Conservation (phyloP, 305 asterid species). For the Rubia tinctorum region DNA sequence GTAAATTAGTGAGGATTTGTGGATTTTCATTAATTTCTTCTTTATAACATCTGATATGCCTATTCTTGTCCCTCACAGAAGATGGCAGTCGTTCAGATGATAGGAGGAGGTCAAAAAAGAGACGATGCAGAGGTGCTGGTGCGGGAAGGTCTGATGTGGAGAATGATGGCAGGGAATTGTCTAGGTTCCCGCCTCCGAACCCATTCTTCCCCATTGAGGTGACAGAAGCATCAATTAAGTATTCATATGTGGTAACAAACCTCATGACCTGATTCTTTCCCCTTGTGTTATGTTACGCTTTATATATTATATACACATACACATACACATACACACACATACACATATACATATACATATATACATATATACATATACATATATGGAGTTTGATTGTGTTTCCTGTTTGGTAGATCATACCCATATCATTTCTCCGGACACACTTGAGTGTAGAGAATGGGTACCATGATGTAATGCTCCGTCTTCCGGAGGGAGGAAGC, state of each 20-base stretch:
- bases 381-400: too few species aligned
- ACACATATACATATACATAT: too few species aligned
- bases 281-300: too few species aligned
- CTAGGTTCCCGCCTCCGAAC: neutral
- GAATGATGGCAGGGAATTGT: neutral
- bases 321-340: too few species aligned
- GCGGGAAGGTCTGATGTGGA: neutral
- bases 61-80: neutral
- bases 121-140: too few species aligned
- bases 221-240: neutral
- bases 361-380: too few species aligned
- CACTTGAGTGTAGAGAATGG: neutral
- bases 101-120: too few species aligned
- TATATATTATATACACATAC: too few species aligned
- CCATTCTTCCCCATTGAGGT: neutral
- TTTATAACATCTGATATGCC: too few species aligned
- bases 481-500: neutral
- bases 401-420: neutral
- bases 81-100: neutral
- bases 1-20: too few species aligned
- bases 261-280: neutral
- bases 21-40: too few species aligned
- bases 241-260: neutral
- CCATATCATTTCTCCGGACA: neutral
- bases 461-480: neutral